phyloP scores from a whole-genome alignment of 1,284 basidiomycete species.

The Puccinia coronata region DNA sequence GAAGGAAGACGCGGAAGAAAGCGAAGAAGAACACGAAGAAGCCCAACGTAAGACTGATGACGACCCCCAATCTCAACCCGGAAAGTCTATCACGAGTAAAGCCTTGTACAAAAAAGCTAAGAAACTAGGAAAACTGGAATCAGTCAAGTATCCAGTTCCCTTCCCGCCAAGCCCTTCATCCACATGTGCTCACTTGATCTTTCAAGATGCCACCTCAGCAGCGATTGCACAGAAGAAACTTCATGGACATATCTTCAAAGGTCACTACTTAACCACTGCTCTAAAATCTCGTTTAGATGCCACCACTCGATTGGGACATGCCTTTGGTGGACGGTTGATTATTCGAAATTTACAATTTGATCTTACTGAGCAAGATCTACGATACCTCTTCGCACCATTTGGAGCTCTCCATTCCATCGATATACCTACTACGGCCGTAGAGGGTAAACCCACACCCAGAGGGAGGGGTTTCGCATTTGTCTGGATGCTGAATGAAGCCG shows the following conservation, averaged over 20 bases:
- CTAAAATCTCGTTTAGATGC: slow-evolving; percentile 81
- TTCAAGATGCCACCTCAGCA: slow-evolving; percentile 72
- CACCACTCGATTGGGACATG: slow-evolving; percentile 60
- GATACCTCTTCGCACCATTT: slow-evolving; percentile 81
- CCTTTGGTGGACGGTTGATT: slow-evolving; percentile 76
- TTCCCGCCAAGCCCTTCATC: slow-evolving; percentile 56
- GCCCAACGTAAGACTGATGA: slow-evolving; percentile 56
- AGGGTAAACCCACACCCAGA: slow-evolving; percentile 55
- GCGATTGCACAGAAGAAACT: slow-evolving; percentile 76
- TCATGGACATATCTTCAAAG: slow-evolving; percentile 92
- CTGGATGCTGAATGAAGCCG: slow-evolving; percentile 84
- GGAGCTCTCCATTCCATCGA: slow-evolving; percentile 85
- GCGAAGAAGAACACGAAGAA: slow-evolving; percentile 69
- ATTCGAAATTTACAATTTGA: slow-evolving; percentile 82
- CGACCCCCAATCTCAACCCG: slow-evolving; percentile 53
- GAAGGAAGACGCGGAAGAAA: slow-evolving; percentile 80
- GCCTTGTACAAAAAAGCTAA: slow-evolving; percentile 53
- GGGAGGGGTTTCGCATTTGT: slow-evolving; percentile 83
- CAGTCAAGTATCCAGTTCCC: slow-evolving; percentile 40
- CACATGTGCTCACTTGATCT: slow-evolving; percentile 71
- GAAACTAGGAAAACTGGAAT: slow-evolving; percentile 51
- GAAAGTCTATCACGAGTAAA: slow-evolving; percentile 47
- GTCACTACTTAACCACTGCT: slow-evolving; percentile 78
- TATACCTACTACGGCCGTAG: slow-evolving; percentile 64
- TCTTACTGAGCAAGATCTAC: slow-evolving; percentile 78